A percentile compares a stretch with the other conserved stretches of the same genome.
These are phyloP conservation scores for Monosporascus sp. DNA, from an alignment of 2,329 filamentous ascomycete genomes.

Conservation along the genomic window DNA sequence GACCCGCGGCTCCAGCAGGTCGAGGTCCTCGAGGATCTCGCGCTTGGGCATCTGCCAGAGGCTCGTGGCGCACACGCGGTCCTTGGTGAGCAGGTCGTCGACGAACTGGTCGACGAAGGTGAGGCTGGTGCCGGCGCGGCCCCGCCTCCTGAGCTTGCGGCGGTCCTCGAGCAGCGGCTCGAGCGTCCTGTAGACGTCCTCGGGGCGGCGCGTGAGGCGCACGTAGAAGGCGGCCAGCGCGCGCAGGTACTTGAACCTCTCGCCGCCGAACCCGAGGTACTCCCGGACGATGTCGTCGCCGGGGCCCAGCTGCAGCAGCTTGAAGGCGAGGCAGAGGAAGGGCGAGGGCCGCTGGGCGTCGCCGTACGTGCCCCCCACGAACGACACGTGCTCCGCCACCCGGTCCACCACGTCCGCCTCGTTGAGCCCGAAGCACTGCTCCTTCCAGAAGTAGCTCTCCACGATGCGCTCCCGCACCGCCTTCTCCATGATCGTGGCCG, in stretches of 20 bases:
- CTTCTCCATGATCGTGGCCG: slow-evolving; percentile 93
- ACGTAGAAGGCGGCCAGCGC: slow-evolving; percentile 90
- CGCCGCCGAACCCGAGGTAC: slow-evolving; percentile 72
- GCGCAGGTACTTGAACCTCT: slow-evolving; percentile 79
- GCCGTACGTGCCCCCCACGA: slow-evolving; percentile 85
- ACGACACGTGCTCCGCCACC: slow-evolving; percentile 74
- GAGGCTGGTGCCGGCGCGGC: slow-evolving; percentile 67
- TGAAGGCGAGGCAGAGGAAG: slow-evolving; percentile 92
- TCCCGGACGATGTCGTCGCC: slow-evolving; percentile 71
- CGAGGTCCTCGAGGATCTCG: slow-evolving; percentile 80
- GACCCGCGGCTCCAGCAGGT: slow-evolving; percentile 76
- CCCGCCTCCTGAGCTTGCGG: slow-evolving; percentile 75
- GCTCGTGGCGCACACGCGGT: slow-evolving; percentile 85
- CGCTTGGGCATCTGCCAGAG: slow-evolving; percentile 86
- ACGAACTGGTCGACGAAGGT: slow-evolving; percentile 89
- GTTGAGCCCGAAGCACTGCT: slow-evolving; percentile 96
- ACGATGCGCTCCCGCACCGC: slow-evolving; percentile 92
- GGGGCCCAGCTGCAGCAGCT: slow-evolving; percentile 83
- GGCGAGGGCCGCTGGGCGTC: slow-evolving; percentile 80
- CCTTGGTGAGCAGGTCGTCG: slow-evolving; percentile 84
- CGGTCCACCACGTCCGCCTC: slow-evolving; percentile 78
- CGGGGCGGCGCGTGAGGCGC: slow-evolving; percentile 76
- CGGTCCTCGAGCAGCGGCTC: slow-evolving; percentile 80
- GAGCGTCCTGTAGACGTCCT: slow-evolving; percentile 72
- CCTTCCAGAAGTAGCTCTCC: slow-evolving; percentile 96